A percentile compares a stretch with the other conserved stretches of the same genome.
These are phyloP conservation scores for Tolypocladium ovalisporum DNA, from an alignment of 2,329 filamentous ascomycete genomes.

Conservation along the genomic window DNA sequence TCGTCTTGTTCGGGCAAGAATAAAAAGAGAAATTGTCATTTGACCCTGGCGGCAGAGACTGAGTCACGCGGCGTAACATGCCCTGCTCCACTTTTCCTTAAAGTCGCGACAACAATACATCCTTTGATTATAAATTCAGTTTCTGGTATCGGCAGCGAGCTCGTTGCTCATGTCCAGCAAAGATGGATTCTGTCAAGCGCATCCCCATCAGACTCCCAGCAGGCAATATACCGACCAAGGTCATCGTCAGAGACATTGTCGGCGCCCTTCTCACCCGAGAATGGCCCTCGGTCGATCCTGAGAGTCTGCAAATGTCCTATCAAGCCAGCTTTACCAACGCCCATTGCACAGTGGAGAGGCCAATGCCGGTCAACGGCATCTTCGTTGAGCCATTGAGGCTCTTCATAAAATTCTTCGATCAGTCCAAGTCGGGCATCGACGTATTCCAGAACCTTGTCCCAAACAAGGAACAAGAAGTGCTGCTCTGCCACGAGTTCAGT, in stretches of 20 bases:
- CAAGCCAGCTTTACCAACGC: neutral
- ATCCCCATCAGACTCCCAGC: neutral
- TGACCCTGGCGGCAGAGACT: too few species aligned
- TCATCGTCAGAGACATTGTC: neutral
- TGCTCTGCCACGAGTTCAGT: neutral
- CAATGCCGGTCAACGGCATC: neutral
- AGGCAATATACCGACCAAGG: neutral
- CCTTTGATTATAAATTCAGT: too few species aligned
- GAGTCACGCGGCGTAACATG: too few species aligned
- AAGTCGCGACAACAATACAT: too few species aligned
- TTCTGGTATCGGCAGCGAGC: neutral
- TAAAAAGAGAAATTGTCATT: too few species aligned
- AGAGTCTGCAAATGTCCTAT: neutral
- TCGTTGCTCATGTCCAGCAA: neutral
- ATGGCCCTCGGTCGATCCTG: neutral
- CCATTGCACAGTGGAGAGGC: neutral
- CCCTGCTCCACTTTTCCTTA: too few species aligned
- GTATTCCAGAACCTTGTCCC: neutral
- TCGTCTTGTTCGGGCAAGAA: too few species aligned
- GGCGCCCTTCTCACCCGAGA: neutral
- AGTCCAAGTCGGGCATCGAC: neutral
- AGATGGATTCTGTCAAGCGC: neutral
- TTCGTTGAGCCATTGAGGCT: neutral
- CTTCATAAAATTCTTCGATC: neutral
- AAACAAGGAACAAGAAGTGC: neutral